Conservation (phyloP, 306 rosid genomes). For the Cicer judaicum region DNA sequence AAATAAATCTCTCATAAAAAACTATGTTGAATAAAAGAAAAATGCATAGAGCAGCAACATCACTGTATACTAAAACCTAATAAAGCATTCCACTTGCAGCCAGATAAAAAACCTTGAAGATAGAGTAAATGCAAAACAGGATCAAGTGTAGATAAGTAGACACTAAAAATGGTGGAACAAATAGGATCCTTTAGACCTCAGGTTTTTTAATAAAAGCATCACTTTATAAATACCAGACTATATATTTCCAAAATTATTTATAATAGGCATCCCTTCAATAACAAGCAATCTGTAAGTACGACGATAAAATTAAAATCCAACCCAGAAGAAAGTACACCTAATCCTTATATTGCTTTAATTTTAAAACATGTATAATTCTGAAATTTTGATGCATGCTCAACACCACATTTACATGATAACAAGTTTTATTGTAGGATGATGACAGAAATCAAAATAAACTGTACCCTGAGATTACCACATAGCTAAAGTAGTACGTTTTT, state of each 20-base stretch:
- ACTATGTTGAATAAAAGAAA: constrained; percentile 26
- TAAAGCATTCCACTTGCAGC: constrained; percentile 12
- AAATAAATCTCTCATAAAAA: constrained; percentile 5
- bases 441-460: constrained; percentile 19
- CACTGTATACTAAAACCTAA: constrained; percentile 1
- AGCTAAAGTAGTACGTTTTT: not conserved
- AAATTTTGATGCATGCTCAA: constrained; percentile 1
- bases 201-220: constrained; percentile 1
- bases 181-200: constrained; percentile 2
- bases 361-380: constrained; percentile 7
- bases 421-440: not conserved
- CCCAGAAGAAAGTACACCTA: constrained; percentile 15
- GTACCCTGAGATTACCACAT: constrained; percentile 3
- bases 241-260: constrained; percentile 8
- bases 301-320: constrained; percentile 18
- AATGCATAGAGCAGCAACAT: constrained; percentile 29
- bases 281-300: constrained; percentile 18
- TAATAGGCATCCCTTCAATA: constrained; percentile 5
- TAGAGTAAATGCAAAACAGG: constrained; percentile 16
- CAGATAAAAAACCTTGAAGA: constrained; percentile 28
- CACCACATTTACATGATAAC: not conserved
- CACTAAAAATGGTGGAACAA: constrained; percentile 8
- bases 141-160: not conserved
- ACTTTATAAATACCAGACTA: not conserved
- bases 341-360: constrained; percentile 10